Base-by-base conservation (phyloP, 352 stramenopile species). In the Pythium phragmiticola region DNA sequence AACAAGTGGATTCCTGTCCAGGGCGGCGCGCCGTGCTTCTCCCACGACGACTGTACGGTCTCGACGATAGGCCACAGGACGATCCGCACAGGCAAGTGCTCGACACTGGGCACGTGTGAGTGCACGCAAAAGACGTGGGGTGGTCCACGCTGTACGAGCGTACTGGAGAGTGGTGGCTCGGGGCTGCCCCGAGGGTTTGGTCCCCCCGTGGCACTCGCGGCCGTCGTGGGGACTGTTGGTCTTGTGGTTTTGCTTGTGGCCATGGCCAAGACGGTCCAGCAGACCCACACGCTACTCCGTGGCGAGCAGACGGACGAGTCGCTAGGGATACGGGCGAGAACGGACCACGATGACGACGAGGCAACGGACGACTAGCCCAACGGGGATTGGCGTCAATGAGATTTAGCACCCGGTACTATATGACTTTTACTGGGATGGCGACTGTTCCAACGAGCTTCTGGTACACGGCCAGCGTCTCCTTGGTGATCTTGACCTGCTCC, bases 1-100 rank as follows among this genome's bases (percentile, higher is more conserved):
- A 72, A 72, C 49, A 42, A 45, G 56, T 48, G 51, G 41, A 42
- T 68, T n/a, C 23, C 54, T 2, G 59, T 69, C 21, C 14, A 23
- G 4, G 54, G 66, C 23, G 51, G 51, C 1, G 51, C 59, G 41
- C 33, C 66, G 13, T 72, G 34, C 12, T 53, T 46, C 6, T 66
- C 30, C 12, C 42, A 69, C 37, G 26, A 41, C n/a, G 60, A 67
- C 34, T 67, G 60, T 23, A 56, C 60, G 21, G 37, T 67, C 49
- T 34, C 14, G 14, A 17, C 16, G 2, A 16, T 5, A 7, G 49
- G 43, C 11, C 23, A 12, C 21, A 9, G 16, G 14, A 42, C 12
- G 8, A 43, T 56, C 49, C 49, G 49, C 28, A 56, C 49, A 28
- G 49, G 49, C 49, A 21, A 36, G 30, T 56, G 49, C 17, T 21